phyloP scores from a whole-genome alignment of 352 stramenopile genomes.

The Blastocystis sp. region DNA sequence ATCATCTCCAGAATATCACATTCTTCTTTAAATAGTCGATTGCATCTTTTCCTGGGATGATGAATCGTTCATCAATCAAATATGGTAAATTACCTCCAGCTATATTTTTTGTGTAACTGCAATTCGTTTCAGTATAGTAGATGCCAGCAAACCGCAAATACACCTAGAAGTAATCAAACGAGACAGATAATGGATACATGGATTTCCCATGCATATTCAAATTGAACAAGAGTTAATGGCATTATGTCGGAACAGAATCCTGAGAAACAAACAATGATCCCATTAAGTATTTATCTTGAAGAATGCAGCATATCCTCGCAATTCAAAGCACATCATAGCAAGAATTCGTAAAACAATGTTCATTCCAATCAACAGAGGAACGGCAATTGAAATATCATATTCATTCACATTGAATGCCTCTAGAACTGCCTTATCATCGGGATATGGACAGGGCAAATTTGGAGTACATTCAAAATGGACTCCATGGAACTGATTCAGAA shows the following conservation, averaged over 20 bases:
- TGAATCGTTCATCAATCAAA: conserved; percentile 17
- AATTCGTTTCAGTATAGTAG: conserved; percentile 50
- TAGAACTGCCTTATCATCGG: background rate
- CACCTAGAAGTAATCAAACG: background rate
- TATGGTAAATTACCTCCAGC: background rate
- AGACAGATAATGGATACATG: background rate
- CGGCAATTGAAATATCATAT: background rate
- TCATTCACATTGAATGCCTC: background rate
- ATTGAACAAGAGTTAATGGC: conserved; percentile 25
- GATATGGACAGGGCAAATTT: background rate
- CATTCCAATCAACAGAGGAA: background rate
- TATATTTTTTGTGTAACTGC: background rate
- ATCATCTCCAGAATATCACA: background rate
- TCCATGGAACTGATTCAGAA: conserved; percentile 8
- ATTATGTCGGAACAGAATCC: conserved; percentile 6
- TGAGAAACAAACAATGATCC: background rate
- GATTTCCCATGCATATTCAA: conserved; percentile 57
- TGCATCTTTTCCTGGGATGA: background rate
- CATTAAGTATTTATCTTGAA: background rate
- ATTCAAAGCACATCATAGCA: background rate
- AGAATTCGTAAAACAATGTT: conserved; percentile 24
- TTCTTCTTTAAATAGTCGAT: conserved; percentile 37
- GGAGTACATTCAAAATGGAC: background rate
- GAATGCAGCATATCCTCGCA: background rate
- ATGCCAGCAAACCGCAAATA: conserved; percentile 50